Conservation (phyloP, 2,329 filamentous ascomycete species). For the Penicillium capsulatum region DNA sequence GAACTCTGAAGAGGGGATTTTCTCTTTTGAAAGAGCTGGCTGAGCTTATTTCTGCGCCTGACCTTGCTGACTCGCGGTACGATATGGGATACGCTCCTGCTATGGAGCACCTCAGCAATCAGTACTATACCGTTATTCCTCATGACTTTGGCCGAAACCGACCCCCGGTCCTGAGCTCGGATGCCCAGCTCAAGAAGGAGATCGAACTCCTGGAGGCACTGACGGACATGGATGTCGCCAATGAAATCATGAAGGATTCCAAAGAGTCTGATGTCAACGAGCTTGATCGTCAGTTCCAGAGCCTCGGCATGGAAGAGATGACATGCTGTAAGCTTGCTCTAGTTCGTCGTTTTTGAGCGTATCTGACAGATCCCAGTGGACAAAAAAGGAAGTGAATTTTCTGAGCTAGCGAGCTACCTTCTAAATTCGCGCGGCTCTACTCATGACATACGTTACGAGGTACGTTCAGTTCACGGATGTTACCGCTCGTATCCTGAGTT, state of each 20-base stretch:
- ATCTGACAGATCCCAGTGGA: conserved; percentile 45
- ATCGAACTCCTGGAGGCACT: conserved; percentile 75
- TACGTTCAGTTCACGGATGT: conserved; percentile 9
- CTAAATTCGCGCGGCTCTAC: conserved; percentile 62
- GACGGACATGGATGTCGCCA: conserved; percentile 79
- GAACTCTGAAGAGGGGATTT: conserved; percentile 70
- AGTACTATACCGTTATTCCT: conserved; percentile 77
- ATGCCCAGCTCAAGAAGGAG: conserved; percentile 64
- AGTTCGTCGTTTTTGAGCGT: neutral
- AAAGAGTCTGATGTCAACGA: conserved; percentile 57
- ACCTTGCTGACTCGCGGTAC: conserved; percentile 47
- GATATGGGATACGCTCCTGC: conserved; percentile 38
- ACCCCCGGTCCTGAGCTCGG: conserved; percentile 62
- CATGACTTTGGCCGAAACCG: conserved; percentile 72
- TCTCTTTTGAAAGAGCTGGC: conserved; percentile 72
- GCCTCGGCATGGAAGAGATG: conserved; percentile 73
- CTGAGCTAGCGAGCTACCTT: conserved; percentile 63
- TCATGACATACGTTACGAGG: conserved; percentile 50
- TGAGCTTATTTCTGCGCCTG: conserved; percentile 56
- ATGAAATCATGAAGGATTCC: conserved; percentile 68
- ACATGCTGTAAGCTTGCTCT: conserved; percentile 47
- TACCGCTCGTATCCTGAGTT: neutral
- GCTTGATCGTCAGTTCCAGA: conserved; percentile 68
- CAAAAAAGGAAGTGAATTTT: conserved; percentile 58
- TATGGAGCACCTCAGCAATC: conserved; percentile 65